phyloP scores from a whole-genome alignment of 805 yeast genomes.

The Ogataea siamensis region DNA sequence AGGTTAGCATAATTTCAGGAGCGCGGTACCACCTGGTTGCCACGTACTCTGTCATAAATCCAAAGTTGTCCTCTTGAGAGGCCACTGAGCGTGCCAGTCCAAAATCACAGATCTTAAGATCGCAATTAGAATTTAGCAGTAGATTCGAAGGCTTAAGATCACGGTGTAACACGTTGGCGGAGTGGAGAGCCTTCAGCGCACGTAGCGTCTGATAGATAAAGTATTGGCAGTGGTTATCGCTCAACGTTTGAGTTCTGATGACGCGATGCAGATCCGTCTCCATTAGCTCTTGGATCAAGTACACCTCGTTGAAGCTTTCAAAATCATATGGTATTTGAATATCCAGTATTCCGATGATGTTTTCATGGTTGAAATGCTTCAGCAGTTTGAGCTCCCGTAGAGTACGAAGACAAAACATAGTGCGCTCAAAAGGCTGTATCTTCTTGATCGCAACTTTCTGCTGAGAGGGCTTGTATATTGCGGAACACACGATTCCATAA shows the following conservation, averaged over 20 bases:
- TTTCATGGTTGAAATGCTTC: slow-evolving; percentile 90
- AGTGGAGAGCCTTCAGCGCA: slow-evolving; percentile 86
- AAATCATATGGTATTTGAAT: slow-evolving; percentile 79
- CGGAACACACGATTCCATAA: slow-evolving; percentile 90
- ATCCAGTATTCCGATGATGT: slow-evolving; percentile 85
- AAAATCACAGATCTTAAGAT: slow-evolving; percentile 89
- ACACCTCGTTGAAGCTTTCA: slow-evolving; percentile 81
- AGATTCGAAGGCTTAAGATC: slow-evolving; percentile 90
- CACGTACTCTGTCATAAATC: slow-evolving; percentile 93
- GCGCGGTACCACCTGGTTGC: slow-evolving; percentile 98
- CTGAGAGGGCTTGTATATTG: slow-evolving; percentile 79
- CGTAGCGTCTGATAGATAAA: slow-evolving; percentile 88
- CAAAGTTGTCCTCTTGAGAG: slow-evolving; percentile 61
- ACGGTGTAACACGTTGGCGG: slow-evolving; percentile 91
- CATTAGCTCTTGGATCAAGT: slow-evolving; percentile 84
- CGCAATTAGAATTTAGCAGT: slow-evolving; percentile 87
- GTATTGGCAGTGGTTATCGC: slow-evolving; percentile 93
- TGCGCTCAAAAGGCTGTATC: slow-evolving; percentile 86
- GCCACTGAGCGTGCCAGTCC: slow-evolving; percentile 79
- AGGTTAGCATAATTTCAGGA: slow-evolving; percentile 95
- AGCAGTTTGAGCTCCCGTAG: slow-evolving; percentile 84
- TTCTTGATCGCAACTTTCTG: slow-evolving; percentile 94
- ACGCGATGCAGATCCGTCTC: slow-evolving; percentile 85
- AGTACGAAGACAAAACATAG: slow-evolving; percentile 86
- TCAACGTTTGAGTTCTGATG: slow-evolving; percentile 73